phyloP scores from a whole-genome alignment of 164 flowering plant genomes.

The Protea cynaroides region DNA sequence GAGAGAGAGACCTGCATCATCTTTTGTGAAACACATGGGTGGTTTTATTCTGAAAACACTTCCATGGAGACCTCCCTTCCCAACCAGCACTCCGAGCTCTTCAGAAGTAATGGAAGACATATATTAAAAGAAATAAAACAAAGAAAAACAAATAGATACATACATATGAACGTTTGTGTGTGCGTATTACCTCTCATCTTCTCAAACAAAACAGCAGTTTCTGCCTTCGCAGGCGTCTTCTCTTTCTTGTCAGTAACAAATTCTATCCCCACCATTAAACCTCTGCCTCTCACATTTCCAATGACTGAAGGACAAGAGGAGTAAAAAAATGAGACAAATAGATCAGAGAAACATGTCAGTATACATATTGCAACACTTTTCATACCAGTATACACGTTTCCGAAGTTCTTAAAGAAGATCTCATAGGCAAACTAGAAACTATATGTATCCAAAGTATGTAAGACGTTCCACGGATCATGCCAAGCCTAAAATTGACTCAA shows the following conservation, averaged over 20 bases:
- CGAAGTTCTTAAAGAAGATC: too few relatives aligned
- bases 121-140: not conserved
- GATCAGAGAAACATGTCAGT: too few relatives aligned
- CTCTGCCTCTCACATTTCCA: constrained; percentile 96
- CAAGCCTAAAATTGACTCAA: too few relatives aligned
- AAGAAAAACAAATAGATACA: not conserved
- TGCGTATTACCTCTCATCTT: constrained; percentile 60
- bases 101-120: not conserved
- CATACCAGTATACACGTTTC: too few relatives aligned
- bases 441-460: too few relatives aligned
- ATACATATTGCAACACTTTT: too few relatives aligned
- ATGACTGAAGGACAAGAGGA: constrained; percentile 44
- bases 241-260: constrained; percentile 78
- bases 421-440: too few relatives aligned
- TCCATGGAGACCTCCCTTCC: not conserved
- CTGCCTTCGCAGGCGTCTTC: constrained; percentile 94
- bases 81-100: constrained; percentile 1
- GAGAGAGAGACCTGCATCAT: constrained; percentile 63
- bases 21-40: constrained; percentile 92
- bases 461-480: too few relatives aligned
- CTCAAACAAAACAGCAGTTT: constrained; percentile 78
- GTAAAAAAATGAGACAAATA: too few relatives aligned
- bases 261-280: constrained; percentile 91
- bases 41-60: constrained; percentile 26
- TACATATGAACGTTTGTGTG: not conserved